These are phyloP conservation scores for Aspergillus heteromorphus DNA, from an alignment of 495 filamentous ascomycete species.

Conservation along the genomic window DNA sequence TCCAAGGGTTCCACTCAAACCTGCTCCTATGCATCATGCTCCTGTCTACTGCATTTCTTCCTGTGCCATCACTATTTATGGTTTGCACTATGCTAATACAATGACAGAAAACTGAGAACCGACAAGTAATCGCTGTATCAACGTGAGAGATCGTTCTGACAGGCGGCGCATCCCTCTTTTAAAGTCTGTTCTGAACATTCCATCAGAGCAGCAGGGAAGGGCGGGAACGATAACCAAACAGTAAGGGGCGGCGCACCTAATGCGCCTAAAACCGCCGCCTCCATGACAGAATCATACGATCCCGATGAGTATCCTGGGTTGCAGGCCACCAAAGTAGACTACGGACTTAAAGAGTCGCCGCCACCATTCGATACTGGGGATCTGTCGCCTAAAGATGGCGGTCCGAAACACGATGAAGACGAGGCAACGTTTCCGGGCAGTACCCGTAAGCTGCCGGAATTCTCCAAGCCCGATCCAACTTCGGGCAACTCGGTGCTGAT, in stretches of 20 bases:
- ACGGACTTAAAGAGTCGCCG: constrained; percentile 18
- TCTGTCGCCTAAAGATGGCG: constrained; percentile 9
- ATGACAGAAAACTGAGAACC: neutral
- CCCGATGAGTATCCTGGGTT: constrained; percentile 38
- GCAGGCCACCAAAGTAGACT: constrained; percentile 16
- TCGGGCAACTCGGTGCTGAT: constrained; percentile 46
- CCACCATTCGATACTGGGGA: constrained; percentile 25
- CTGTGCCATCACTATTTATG: neutral
- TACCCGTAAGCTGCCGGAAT: constrained; percentile 35
- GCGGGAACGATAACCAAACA: constrained; percentile 1
- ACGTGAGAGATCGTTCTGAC: neutral
- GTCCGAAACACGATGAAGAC: constrained; percentile 10
- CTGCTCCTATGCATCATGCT: neutral
- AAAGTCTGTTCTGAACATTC: neutral
- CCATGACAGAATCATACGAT: constrained; percentile 43
- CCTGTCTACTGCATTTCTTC: neutral
- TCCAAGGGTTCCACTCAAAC: neutral
- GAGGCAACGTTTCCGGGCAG: constrained; percentile 24
- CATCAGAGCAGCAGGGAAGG: neutral
- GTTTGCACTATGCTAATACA: neutral
- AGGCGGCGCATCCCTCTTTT: neutral
- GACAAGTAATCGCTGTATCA: neutral
- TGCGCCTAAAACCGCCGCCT: constrained; percentile 31
- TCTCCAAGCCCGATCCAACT: constrained; percentile 23
- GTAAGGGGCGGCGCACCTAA: constrained; percentile 24